These are phyloP conservation scores for Dactylellina haptotyla DNA, from an alignment of 2,329 filamentous ascomycete genomes.

Conservation along the genomic window DNA sequence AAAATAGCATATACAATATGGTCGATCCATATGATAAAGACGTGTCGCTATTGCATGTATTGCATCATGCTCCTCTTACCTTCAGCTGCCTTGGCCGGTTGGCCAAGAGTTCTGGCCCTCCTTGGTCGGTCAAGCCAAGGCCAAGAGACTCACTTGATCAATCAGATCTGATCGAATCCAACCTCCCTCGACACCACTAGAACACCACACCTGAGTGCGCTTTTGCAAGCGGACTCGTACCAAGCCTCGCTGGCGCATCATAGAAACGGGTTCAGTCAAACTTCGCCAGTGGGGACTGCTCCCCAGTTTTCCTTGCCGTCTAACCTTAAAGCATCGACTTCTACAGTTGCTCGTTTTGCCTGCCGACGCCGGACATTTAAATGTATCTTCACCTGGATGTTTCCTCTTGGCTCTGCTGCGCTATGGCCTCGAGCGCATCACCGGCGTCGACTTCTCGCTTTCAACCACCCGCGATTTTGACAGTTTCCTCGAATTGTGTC, in stretches of 20 bases:
- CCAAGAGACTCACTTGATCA: too few species aligned
- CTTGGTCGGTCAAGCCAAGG: too few species aligned
- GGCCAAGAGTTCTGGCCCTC: background rate
- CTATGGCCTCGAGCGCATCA: background rate
- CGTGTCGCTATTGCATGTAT: too few species aligned
- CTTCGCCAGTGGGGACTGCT: background rate
- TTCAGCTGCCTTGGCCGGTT: background rate
- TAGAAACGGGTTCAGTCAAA: background rate
- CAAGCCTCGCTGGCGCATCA: too few species aligned
- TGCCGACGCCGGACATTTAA: background rate
- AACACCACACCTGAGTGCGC: too few species aligned
- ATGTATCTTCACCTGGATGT: background rate
- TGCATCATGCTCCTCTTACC: background rate
- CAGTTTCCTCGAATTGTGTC: slow-evolving; percentile 23
- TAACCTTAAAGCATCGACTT: background rate
- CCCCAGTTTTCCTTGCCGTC: background rate
- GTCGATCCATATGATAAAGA: too few species aligned
- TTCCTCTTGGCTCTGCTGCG: background rate
- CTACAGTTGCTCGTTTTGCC: background rate
- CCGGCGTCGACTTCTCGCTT: slow-evolving; percentile 21
- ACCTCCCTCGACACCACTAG: too few species aligned
- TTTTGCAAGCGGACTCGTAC: too few species aligned
- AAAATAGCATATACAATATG: too few species aligned
- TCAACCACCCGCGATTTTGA: slow-evolving; percentile 28
- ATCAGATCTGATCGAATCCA: too few species aligned